Evolutionary conservation across 2,329 filamentous ascomycete species (phyloP), one percentile per base, ranked within the genome.

Genomic region (Mycogone perniciosa): DNA sequence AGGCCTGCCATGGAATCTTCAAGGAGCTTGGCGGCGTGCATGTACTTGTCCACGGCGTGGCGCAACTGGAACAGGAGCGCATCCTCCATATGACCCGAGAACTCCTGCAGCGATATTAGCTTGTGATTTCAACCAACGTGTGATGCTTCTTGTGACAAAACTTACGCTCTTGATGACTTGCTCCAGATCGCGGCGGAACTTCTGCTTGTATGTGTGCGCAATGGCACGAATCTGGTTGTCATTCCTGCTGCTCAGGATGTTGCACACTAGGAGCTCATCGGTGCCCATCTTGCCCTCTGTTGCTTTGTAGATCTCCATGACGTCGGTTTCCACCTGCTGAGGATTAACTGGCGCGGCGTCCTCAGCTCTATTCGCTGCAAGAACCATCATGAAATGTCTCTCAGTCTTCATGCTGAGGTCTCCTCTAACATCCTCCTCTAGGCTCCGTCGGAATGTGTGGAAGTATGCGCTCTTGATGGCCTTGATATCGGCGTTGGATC

Each of bases 71-170:
- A 84, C 29, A 93, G 71, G 1, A 97, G 77, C 0, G 89, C 89
- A 11, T 88, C 81, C 65, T 91, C 77, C 90, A 97, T 96, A 65
- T 97, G 92, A 1, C 92, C 92, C 0, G 85, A 88, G 69, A 96
- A 96, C 62, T 93, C 84, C 71, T 84, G 54, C 7, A 8, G 10
- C 2, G 13, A 35, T 8, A 27, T 37, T 35, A 52, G 50, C n/a
- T 13, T 29, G 11, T 34, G 7, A n/a, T 20, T n/a, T 31, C 7
- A 41, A 33, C 34, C 7, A 35, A 35, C 8, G n/a, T 34, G n/a
- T 11, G 10, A 7, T 20, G 26, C 7, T 11, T 31, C 11, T 10
- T 7, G 31, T 13, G 27, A 37, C 3, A 42, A 13, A 26, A 64
- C 73, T 69, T 66, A 83, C 81, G 60, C 81, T 86, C 55, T 82